Conservation (phyloP, 2,329 filamentous ascomycete species). For the Monosporascus sp. region DNA sequence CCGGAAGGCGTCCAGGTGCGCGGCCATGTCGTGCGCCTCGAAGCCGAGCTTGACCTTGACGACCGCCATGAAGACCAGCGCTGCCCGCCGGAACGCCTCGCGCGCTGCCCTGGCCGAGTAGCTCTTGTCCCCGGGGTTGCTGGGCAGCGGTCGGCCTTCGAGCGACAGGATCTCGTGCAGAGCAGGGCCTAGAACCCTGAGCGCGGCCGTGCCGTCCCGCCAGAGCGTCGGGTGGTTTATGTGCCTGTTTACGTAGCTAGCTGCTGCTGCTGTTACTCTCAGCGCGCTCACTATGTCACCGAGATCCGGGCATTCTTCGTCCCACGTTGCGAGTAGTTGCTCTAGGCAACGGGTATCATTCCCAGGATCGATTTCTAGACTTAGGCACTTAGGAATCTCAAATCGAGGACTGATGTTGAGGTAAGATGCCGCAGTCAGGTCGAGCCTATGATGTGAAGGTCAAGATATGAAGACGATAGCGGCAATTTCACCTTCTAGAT, state of each 20-base stretch:
- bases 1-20: conserved; percentile 21
- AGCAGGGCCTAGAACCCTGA: conserved; percentile 18
- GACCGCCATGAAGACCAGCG: conserved; percentile 20
- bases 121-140: conserved; percentile 4
- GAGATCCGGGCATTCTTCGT: conserved; percentile 13
- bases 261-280: conserved; percentile 18
- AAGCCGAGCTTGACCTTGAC: conserved; percentile 19
- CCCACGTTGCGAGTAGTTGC: conserved; percentile 14
- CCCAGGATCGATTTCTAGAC: conserved; percentile 13
- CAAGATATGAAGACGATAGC: too few species aligned
- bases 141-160: conserved; percentile 17
- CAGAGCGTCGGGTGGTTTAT: conserved; percentile 13
- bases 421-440: conserved; percentile 20
- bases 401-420: conserved; percentile 17
- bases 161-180: conserved; percentile 19
- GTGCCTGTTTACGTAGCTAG: conserved; percentile 20
- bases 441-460: conserved; percentile 12
- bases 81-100: conserved; percentile 20
- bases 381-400: conserved; percentile 10
- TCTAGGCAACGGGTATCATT: conserved; percentile 15
- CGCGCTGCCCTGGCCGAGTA: conserved; percentile 19
- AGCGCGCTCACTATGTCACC: conserved; percentile 19
- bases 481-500: not conserved
- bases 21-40: conserved; percentile 12
- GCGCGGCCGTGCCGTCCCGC: conserved; percentile 18